A percentile compares a stretch with the other conserved stretches of the same genome.
These are phyloP conservation scores for Populus alba DNA, from an alignment of 345 rosid genomes.

Conservation along the genomic window DNA sequence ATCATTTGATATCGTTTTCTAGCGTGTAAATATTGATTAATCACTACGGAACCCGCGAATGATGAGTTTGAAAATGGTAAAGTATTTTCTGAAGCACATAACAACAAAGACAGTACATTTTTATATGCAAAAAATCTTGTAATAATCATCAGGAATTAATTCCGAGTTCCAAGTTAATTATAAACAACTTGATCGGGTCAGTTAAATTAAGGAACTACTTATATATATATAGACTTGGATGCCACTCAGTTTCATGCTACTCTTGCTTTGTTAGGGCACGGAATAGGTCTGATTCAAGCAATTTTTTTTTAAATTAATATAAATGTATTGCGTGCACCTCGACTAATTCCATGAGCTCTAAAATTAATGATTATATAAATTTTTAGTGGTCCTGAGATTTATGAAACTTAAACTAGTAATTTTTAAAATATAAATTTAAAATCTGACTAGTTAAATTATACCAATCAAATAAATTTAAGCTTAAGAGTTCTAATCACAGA, in stretches of 20 bases:
- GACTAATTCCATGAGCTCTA: rapidly evolving
- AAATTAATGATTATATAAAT: too few relatives aligned
- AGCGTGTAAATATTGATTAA: neutral
- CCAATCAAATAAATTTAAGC: too few relatives aligned
- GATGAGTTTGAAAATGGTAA: too few relatives aligned
- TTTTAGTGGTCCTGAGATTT: rapidly evolving
- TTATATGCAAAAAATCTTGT: neutral
- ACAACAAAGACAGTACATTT: neutral
- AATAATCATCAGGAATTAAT: neutral
- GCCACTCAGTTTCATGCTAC: too few relatives aligned
- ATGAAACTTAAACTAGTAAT: rapidly evolving
- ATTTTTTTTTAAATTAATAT: too few relatives aligned
- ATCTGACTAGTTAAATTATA: too few relatives aligned
- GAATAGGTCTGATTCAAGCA: too few relatives aligned
- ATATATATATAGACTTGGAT: neutral
- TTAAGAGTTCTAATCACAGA: too few relatives aligned
- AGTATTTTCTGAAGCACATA: neutral
- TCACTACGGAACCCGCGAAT: neutral
- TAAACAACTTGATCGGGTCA: neutral
- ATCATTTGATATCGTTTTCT: slow-evolving; percentile 11
- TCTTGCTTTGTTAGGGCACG: too few relatives aligned
- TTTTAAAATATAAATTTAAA: too few relatives aligned
- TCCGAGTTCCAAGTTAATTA: neutral
- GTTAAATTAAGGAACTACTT: neutral
- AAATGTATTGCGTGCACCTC: rapidly evolving